Conservation (phyloP, 169 alveolate species). For the Cystoisospora suis region DNA sequence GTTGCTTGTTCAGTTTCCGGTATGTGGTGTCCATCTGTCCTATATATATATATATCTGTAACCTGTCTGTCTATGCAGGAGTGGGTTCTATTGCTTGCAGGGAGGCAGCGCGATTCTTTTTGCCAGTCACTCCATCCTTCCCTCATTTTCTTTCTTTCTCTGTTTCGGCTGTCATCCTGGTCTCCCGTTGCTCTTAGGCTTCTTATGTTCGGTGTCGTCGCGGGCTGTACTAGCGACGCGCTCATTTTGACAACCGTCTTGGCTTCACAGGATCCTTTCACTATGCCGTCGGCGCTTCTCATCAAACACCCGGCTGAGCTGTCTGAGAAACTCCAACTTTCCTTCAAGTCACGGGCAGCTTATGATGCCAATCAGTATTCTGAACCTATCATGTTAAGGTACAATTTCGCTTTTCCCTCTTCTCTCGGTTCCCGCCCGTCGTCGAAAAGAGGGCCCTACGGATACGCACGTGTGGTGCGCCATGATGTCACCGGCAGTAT, state of each 20-base stretch:
- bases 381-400: conserved; percentile 66
- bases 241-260: conserved; percentile 55
- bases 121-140: neutral
- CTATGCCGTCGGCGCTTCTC: conserved; percentile 69
- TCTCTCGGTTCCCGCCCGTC: no score
- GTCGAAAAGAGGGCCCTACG: no score
- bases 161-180: neutral
- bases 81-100: no score
- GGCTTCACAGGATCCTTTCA: conserved; percentile 69
- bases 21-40: neutral
- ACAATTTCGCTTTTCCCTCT: neutral
- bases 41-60: no score
- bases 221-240: conserved; percentile 64
- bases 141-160: neutral
- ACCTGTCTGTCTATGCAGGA: no score
- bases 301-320: conserved; percentile 69
- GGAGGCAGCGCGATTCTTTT: no score
- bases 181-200: neutral
- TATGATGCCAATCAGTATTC: conserved; percentile 73
- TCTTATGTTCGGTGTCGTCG: conserved; percentile 45
- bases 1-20: neutral
- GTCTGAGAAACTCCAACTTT: conserved; percentile 67
- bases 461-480: no score
- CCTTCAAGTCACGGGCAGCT: conserved; percentile 64
- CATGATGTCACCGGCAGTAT: no score